These are phyloP conservation scores for Lonicera japonica DNA, from an alignment of 129 eudicot species.

Conservation along the genomic window DNA sequence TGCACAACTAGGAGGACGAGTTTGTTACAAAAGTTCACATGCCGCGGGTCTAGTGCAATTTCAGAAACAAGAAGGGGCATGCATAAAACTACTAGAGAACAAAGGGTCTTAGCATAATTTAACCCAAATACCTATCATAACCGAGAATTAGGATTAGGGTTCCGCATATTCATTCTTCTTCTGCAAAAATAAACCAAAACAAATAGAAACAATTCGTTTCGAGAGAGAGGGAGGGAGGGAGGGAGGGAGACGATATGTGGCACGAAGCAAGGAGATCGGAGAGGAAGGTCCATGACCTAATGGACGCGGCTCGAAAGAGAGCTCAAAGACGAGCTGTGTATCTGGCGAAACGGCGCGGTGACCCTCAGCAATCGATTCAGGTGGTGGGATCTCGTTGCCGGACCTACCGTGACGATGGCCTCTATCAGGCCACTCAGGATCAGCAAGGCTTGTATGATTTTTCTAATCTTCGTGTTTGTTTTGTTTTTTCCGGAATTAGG, in stretches of 20 bases:
- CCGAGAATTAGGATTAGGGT: background rate
- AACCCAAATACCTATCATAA: too few species aligned
- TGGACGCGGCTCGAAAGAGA: slow-evolving; percentile 98
- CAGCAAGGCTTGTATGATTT: slow-evolving; percentile 91
- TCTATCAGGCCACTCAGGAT: slow-evolving; percentile 82
- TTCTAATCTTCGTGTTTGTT: background rate
- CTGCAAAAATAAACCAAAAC: too few species aligned
- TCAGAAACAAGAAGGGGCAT: too few species aligned
- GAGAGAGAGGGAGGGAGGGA: slow-evolving; percentile 10
- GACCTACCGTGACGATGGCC: slow-evolving; percentile 77
- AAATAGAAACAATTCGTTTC: background rate
- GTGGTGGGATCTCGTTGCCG: slow-evolving; percentile 83
- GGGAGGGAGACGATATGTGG: slow-evolving; percentile 64
- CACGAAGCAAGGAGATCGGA: slow-evolving; percentile 99
- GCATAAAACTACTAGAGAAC: too few species aligned
- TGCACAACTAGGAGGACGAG: too few species aligned
- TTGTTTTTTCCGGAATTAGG: background rate
- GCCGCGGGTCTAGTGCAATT: too few species aligned
- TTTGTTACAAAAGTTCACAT: too few species aligned
- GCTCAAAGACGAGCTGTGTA: slow-evolving; percentile 91
- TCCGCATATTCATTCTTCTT: background rate
- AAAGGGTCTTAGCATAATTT: too few species aligned
- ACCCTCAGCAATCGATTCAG: slow-evolving; percentile 93
- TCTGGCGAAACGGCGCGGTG: slow-evolving; percentile 97
- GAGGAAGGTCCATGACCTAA: slow-evolving; percentile 94